A percentile compares a stretch with the other conserved stretches of the same genome.
These are phyloP conservation scores for Entoloma clypeatum DNA, from an alignment of 1,284 basidiomycete species.

Conservation along the genomic window DNA sequence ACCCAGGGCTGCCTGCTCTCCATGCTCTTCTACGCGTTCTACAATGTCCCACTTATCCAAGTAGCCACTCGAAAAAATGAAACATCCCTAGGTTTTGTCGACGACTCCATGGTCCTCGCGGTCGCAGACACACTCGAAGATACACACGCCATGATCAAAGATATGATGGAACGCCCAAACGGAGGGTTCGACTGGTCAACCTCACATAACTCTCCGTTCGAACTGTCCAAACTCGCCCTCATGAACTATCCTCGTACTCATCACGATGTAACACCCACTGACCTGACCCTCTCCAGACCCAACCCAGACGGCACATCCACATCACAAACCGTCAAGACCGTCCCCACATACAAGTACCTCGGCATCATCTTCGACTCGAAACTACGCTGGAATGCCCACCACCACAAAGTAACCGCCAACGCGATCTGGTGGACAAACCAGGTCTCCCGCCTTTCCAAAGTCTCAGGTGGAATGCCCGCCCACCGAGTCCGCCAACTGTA, in stretches of 20 bases:
- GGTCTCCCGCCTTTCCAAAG: constrained; percentile 1
- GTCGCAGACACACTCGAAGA: neutral
- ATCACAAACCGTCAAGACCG: constrained; percentile 6
- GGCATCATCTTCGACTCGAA: constrained; percentile 33
- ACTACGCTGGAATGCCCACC: constrained; percentile 18
- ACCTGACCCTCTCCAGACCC: no score
- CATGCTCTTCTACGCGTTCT: constrained; percentile 22
- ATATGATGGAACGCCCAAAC: neutral
- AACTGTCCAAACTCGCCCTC: no score
- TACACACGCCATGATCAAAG: no score
- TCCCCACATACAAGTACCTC: constrained; percentile 8
- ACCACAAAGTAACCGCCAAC: constrained; percentile 2
- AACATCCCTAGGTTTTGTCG: no score
- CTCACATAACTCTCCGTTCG: no score
- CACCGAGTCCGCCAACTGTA: constrained; percentile 10
- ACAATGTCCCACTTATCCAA: no score
- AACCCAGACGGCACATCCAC: no score
- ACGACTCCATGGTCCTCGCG: neutral
- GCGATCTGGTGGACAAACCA: constrained; percentile 6
- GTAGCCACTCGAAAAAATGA: no score
- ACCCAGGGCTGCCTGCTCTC: constrained; percentile 28
- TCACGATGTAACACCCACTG: no score
- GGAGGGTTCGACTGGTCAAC: constrained; percentile 1
- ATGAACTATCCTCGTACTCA: no score
- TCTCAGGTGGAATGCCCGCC: constrained; percentile 5